Percentiles rank a stretch among this genome's conserved stretches.
These are phyloP conservation scores for Heimioporus punctisporus DNA, from an alignment of 1,284 basidiomycete species.

Conservation along the genomic window DNA sequence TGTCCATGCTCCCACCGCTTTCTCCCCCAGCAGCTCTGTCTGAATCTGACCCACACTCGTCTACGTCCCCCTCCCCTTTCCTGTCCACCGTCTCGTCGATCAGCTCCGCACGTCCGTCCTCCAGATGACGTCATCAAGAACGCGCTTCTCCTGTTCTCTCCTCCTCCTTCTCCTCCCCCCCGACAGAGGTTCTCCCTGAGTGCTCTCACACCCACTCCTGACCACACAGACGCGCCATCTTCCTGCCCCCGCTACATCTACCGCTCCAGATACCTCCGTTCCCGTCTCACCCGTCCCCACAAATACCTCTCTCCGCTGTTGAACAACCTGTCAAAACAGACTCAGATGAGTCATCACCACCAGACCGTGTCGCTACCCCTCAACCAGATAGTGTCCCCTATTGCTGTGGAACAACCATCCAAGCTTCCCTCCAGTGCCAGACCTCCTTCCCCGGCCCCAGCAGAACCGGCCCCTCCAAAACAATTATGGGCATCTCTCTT, in stretches of 20 bases:
- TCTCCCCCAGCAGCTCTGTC: background rate
- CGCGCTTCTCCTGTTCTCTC: conserved; percentile 54
- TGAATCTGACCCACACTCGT: background rate
- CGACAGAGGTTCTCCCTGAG: conserved; percentile 6
- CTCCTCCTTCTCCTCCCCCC: conserved; percentile 51
- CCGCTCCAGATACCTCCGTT: conserved; percentile 46
- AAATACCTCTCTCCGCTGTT: conserved; percentile 55
- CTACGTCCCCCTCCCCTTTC: conserved; percentile 5
- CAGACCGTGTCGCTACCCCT: conserved; percentile 16
- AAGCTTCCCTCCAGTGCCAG: too few species aligned
- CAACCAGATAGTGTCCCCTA: too few species aligned
- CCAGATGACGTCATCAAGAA: conserved; percentile 54
- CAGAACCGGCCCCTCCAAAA: conserved; percentile 32
- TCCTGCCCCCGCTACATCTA: conserved; percentile 43
- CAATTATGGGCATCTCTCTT: conserved; percentile 80
- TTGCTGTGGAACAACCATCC: background rate
- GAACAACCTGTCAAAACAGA: conserved; percentile 26
- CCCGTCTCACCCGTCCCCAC: conserved; percentile 63
- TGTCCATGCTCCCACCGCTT: conserved; percentile 28
- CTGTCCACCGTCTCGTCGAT: too few species aligned
- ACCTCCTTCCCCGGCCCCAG: conserved; percentile 6
- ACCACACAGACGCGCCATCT: conserved; percentile 35
- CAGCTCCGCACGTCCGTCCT: conserved; percentile 57
- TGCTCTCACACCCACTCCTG: conserved; percentile 8
- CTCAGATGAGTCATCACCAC: conserved; percentile 6